Conservation (phyloP, 257 asterid genomes). For the Eustoma russellianum region DNA sequence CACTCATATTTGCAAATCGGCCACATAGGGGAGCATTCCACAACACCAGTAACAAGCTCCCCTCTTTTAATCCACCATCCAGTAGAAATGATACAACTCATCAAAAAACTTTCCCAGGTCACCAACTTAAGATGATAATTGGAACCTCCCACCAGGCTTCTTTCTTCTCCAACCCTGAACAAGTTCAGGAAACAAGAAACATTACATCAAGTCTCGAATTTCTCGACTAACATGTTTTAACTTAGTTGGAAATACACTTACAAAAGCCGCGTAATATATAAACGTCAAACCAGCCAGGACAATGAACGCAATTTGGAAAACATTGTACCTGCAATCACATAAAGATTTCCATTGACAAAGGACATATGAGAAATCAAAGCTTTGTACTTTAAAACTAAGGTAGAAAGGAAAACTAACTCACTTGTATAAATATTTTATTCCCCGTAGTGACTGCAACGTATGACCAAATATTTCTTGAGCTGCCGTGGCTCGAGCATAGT, state of each 20-base stretch:
- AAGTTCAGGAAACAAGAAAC: neutral
- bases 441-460: conserved; percentile 94
- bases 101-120: conserved; percentile 1
- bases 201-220: conserved; percentile 10
- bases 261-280: conserved; percentile 81
- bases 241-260: conserved; percentile 26
- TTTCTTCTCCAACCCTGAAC: conserved; percentile 85
- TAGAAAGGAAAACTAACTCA: conserved; percentile 24
- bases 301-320: conserved; percentile 89
- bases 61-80: conserved; percentile 2
- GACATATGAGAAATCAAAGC: neutral
- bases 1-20: conserved; percentile 24
- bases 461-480: conserved; percentile 99
- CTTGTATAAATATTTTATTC: conserved; percentile 96
- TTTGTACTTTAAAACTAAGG: neutral
- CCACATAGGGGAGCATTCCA: conserved; percentile 18
- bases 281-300: conserved; percentile 86
- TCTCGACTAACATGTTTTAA: neutral
- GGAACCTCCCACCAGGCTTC: conserved; percentile 74
- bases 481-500: conserved; percentile 96
- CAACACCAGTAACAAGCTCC: conserved; percentile 33
- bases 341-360: conserved; percentile 3
- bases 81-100: neutral
- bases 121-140: conserved; percentile 57
- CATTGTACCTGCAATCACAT: conserved; percentile 68